Percentiles rank a stretch among this genome's conserved stretches.
phyloP scores from a whole-genome alignment of 1,139 yeast species.

The Yamadazyma atlantica region DNA sequence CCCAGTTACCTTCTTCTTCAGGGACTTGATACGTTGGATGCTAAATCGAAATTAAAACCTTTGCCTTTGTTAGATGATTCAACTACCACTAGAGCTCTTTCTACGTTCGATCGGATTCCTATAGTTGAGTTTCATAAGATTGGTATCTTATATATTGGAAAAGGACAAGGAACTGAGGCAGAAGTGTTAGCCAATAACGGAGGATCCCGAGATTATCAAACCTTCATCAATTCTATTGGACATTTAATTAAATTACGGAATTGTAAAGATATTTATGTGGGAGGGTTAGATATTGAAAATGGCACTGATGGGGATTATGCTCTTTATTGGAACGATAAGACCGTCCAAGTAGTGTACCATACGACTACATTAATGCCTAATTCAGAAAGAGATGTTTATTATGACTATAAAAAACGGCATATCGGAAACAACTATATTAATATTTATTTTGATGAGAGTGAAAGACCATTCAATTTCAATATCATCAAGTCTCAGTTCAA shows the following conservation, averaged over 20 bases:
- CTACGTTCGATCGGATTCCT: slow-evolving; percentile 72
- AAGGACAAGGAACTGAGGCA: slow-evolving; percentile 59
- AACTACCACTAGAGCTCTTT: slow-evolving; percentile 55
- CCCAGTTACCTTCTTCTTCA: slow-evolving; percentile 37
- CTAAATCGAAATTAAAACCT: slow-evolving; percentile 25
- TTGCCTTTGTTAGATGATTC: slow-evolving; percentile 47
- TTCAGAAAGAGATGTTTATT: slow-evolving; percentile 33
- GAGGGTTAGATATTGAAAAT: slow-evolving; percentile 73
- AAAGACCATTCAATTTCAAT: slow-evolving; percentile 65
- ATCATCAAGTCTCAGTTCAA: slow-evolving; percentile 77
- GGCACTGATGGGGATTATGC: slow-evolving; percentile 78
- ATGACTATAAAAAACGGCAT: slow-evolving; percentile 70
- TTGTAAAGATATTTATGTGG: slow-evolving; percentile 57
- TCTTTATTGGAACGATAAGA: slow-evolving; percentile 69
- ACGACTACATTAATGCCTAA: slow-evolving; percentile 79
- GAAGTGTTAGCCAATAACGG: slow-evolving; percentile 64
- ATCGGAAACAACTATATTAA: slow-evolving; percentile 86
- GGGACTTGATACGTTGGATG: slow-evolving; percentile 26
- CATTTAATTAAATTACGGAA: slow-evolving; percentile 55
- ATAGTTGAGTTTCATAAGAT: slow-evolving; percentile 77
- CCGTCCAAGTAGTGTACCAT: slow-evolving; percentile 73
- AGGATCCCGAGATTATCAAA: slow-evolving; percentile 65
- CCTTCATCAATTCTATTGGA: slow-evolving; percentile 62
- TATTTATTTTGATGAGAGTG: slow-evolving; percentile 75
- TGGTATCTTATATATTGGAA: slow-evolving; percentile 74